These are phyloP conservation scores for Dalbergia cochinchinensis DNA, from an alignment of 306 rosid species.

Conservation along the genomic window DNA sequence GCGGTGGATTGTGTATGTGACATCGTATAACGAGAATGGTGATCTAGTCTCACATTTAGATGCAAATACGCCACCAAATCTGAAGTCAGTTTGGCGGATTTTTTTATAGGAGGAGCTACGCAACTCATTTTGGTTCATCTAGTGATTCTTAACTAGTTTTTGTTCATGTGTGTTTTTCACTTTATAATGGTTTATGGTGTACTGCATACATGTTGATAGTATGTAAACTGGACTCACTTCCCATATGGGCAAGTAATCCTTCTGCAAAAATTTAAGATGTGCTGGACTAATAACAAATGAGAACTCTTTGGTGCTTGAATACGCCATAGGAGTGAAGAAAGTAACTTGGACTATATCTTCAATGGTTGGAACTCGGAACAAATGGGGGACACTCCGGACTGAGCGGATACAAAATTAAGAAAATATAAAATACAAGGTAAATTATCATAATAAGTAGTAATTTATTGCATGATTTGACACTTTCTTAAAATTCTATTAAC, in stretches of 20 bases:
- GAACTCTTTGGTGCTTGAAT: conserved; percentile 60
- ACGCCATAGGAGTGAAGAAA: conserved; percentile 67
- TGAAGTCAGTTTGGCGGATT: not conserved
- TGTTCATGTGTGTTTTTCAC: too few relatives aligned
- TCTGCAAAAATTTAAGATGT: conserved; percentile 45
- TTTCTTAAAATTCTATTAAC: too few relatives aligned
- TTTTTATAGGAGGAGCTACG: conserved; percentile 6
- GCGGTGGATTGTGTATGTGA: conserved; percentile 24
- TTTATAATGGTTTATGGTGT: conserved; percentile 11
- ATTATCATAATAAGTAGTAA: too few relatives aligned
- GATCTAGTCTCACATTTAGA: not conserved
- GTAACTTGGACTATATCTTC: conserved; percentile 11
- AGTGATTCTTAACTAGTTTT: not conserved
- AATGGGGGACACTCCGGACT: too few relatives aligned
- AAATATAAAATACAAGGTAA: too few relatives aligned
- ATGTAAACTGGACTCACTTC: not conserved
- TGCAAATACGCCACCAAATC: conserved; percentile 6
- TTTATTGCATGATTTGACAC: too few relatives aligned
- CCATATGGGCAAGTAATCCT: conserved; percentile 1
- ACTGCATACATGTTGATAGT: not conserved
- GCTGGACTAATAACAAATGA: conserved; percentile 64
- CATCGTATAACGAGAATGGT: not conserved
- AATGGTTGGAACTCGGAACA: too few relatives aligned
- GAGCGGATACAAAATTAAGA: too few relatives aligned
- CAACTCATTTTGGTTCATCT: conserved; percentile 28